Conservation (phyloP, 345 rosid species). For the Corymbia maculata region DNA sequence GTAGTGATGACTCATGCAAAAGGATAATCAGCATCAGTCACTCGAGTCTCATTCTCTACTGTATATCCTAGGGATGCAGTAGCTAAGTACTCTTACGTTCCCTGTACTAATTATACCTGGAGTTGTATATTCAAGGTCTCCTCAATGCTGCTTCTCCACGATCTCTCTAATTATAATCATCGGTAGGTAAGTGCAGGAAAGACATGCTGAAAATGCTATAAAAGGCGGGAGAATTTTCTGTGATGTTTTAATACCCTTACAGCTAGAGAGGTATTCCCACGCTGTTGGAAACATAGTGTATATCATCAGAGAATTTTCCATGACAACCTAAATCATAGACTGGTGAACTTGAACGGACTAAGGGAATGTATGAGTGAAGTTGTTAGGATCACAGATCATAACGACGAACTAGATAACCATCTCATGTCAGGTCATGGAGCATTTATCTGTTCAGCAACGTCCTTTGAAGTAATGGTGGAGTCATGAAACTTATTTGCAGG, state of each 20-base stretch:
- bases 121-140: not conserved
- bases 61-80: not conserved
- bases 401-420: not conserved
- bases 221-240: constrained; percentile 28
- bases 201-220: not conserved
- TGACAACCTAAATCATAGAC: constrained; percentile 64
- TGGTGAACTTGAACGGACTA: not conserved
- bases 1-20: not conserved
- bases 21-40: not conserved
- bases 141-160: not conserved
- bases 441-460: constrained; percentile 63
- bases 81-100: not conserved
- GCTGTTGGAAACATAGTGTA: constrained; percentile 83
- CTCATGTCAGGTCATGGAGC: not conserved
- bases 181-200: not conserved
- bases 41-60: not conserved
- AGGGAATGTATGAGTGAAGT: not conserved
- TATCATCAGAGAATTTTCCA: constrained; percentile 73
- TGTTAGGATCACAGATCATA: not conserved
- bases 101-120: not conserved
- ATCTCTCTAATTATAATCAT: not conserved
- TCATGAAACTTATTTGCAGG: constrained; percentile 36
- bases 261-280: constrained; percentile 85
- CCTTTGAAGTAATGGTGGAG: constrained; percentile 41
- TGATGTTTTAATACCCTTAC: constrained; percentile 67